A percentile compares a stretch with the other conserved stretches of the same genome.
These are phyloP conservation scores for Fraxinus excelsior DNA, from an alignment of 257 asterid species.

Conservation along the genomic window DNA sequence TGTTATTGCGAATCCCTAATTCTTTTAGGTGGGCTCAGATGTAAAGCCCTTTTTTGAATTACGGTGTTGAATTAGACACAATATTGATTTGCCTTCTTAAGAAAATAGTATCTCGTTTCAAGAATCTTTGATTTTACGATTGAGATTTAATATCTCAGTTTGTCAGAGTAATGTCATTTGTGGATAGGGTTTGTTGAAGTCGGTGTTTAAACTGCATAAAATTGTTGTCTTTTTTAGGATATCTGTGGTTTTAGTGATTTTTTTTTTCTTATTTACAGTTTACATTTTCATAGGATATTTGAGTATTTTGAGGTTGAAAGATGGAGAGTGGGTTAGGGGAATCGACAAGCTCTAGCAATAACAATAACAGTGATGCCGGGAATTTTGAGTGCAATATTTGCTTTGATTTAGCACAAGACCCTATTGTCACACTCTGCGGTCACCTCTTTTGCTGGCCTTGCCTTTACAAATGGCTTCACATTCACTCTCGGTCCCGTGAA, in stretches of 20 bases:
- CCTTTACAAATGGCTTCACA: conserved; percentile 51
- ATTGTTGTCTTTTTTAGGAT: neutral
- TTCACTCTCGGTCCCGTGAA: conserved; percentile 42
- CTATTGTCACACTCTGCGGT: conserved; percentile 68
- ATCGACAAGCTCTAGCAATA: conserved; percentile 47
- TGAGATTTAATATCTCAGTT: neutral
- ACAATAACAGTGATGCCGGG: conserved; percentile 55
- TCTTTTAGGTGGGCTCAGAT: neutral
- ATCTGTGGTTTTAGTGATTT: neutral
- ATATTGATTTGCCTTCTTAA: neutral
- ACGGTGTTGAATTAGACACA: conserved; percentile 6
- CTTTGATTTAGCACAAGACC: conserved; percentile 71
- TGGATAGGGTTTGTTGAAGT: neutral
- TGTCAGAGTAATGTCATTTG: neutral
- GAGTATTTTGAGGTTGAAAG: conserved; percentile 21
- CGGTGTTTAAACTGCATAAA: neutral
- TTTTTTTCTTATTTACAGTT: neutral
- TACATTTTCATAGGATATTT: conserved; percentile 18
- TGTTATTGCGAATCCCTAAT: neutral
- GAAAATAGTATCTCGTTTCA: neutral
- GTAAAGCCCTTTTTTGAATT: neutral
- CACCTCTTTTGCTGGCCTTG: conserved; percentile 69
- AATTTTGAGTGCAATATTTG: conserved; percentile 76
- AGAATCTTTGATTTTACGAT: neutral
- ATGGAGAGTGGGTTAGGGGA: conserved; percentile 69